Evolutionary conservation across 768 basidiomycete genomes (phyloP).

Genomic region (Xerocomellus chrysenteron): DNA sequence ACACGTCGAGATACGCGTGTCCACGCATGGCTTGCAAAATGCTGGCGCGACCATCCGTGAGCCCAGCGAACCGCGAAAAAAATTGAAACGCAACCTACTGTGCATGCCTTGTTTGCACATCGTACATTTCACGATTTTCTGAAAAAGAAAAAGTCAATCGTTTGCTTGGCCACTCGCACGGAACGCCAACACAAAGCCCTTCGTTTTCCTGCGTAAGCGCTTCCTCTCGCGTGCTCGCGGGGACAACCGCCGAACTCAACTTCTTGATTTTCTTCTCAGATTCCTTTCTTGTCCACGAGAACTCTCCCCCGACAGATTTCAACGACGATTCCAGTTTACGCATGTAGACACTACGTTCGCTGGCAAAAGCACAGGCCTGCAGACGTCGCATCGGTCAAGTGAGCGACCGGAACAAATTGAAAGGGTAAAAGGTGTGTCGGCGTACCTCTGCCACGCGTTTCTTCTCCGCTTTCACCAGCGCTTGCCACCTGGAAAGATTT

Average conservation of each 20-base stretch:
- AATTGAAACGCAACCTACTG: conserved; percentile 51
- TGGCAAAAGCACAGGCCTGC: conserved; percentile 31
- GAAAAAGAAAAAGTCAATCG: neutral
- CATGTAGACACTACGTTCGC: conserved; percentile 31
- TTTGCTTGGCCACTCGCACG: neutral
- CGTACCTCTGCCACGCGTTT: conserved; percentile 42
- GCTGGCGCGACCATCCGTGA: conserved; percentile 42
- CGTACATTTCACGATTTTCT: conserved; percentile 87
- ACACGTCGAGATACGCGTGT: conserved; percentile 81
- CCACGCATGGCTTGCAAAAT: conserved; percentile 83
- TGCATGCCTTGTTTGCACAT: conserved; percentile 83
- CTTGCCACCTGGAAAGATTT: conserved; percentile 35
- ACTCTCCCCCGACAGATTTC: conserved; percentile 42
- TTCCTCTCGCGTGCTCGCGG: conserved; percentile 31
- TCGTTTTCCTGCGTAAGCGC: conserved; percentile 50
- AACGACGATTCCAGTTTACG: conserved; percentile 22
- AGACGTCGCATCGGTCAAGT: neutral
- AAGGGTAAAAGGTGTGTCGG: neutral
- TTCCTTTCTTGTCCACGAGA: conserved; percentile 48
- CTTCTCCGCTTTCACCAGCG: conserved; percentile 38
- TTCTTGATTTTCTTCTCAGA: conserved; percentile 54
- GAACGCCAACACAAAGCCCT: conserved; percentile 51
- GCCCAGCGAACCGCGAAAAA: neutral
- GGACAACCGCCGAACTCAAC: conserved; percentile 30
- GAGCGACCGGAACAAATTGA: neutral